Base-by-base conservation (phyloP, 805 yeast species). In the Cyberlindnera japonica region DNA sequence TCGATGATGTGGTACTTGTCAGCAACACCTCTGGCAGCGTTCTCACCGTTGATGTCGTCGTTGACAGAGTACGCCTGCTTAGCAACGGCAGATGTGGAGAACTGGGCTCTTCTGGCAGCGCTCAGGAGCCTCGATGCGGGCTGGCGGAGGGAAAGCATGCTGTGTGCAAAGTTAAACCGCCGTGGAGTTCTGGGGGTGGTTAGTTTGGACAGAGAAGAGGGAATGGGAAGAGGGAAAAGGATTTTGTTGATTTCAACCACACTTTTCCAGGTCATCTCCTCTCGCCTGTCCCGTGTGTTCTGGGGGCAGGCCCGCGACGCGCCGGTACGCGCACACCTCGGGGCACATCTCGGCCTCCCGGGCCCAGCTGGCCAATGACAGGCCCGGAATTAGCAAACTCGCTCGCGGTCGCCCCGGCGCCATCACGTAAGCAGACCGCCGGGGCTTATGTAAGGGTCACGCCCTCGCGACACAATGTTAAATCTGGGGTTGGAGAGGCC, bases 1-100 rank as follows among this genome's bases (percentile, higher is more conserved):
- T 91, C 98, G 53, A 91, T 82, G 49, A 91, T 82, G 60, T 88
- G 93, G 67, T 93, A 91, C 60, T 89, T 86, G 51, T 79, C 71
- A 37, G 75, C 69, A 55, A 77, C 69, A 44, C 74, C 70, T 35
- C 67, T 62, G 17, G 83, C 68, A 22, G 84, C 83, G 41, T 61
- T 62, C 50, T 72, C 72, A 51, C 77, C 77, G 41, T 64, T 57
- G 34, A 72, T 59, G 45, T 69, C 68, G 42, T 65, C 72, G 43
- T 62, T 61, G 41, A 63, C 58, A 32, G 69, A 53, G 25, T 37
- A 54, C 15, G 61, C 59, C 27, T 52, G 57, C 35, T 25, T 45
- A 21, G 43, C 44, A 20, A 45, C 43, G 14, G 47, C 35, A 2
- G 59, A 38, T 3, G 59, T 41, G 33, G 57, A 54, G 51, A 55